Evolutionary conservation across 2,329 filamentous ascomycete species (phyloP), one percentile per base, ranked within the genome.

Genomic region (Microsporum canis): DNA sequence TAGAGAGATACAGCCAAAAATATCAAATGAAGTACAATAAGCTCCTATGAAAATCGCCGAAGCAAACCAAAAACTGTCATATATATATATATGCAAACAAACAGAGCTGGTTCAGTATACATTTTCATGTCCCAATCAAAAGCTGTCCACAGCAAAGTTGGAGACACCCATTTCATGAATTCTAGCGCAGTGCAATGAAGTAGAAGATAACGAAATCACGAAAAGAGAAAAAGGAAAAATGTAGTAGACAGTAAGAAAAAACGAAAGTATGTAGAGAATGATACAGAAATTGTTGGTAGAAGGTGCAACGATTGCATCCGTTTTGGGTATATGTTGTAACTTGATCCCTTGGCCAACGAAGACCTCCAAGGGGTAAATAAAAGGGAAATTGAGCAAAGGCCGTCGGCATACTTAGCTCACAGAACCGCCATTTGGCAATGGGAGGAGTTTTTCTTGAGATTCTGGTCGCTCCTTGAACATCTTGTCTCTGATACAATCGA

Each of bases 381-480:
- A 53, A 33, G 33, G 36, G 31, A 7, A 55, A 55, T 14, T 6
- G 17, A 55, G 14, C 2, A 38, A 14, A 10, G n/a, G n/a, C 6
- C 31, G 8, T n/a, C 31, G 33, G 23, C 17, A 36, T 43, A n/a
- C 14, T 55, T 10, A 55, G 31, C 31, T 55, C 31, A 31, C 31
- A 8, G 51, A 55, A 23, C 33, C 33, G n/a, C 51, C 51, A 5
- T 55, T 55, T 17, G 51, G 51, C 17, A 55, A n/a, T 17, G 64
- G 61, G 38, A 43, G 49, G 12, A 58, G 41, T 51, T 66, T 66
- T 36, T 66, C 65, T 39, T 59, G 59, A 6, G 61, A 14, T 29
- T 53, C 59, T n/a, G 61, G 59, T 27, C 65, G 63, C 34, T 65
- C 62, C 49, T 60, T 59, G 39, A 66, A 64, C 64, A 65, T 64